Base-by-base conservation (phyloP, 108 stramenopile species). In the Asterionellopsis glacialis region DNA sequence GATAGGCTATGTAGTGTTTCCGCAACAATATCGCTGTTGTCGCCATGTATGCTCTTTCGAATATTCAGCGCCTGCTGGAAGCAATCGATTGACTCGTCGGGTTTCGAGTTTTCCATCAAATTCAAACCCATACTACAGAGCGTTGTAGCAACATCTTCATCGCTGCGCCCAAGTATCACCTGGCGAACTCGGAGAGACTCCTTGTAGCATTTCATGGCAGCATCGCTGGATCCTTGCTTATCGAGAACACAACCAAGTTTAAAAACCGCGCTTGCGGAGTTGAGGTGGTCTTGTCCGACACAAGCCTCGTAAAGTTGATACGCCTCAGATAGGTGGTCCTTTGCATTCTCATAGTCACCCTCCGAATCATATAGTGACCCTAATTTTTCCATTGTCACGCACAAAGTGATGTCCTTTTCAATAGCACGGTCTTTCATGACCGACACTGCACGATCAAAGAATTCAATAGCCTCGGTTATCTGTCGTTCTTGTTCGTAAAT, bases 111-210 rank as follows among this genome's bases (percentile, higher is more conserved):
- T 22, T 25, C 15, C 22, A n/a, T 25, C 11, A 72, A 73, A 27
- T 69, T 70, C 38, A 75, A 55, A 15, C 74, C 78, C 65, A 79
- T 79, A 0, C 73, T 65, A 50, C 67, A 75, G 11, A 79, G 41
- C 7, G 73, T 70, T 56, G 67, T 70, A 5, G 78, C 78, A 9
- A 79, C 74, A 53, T 75, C 74, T 64, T 60, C 64, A 33, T 79
- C 67, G 45, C 68, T 55, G 33, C 60, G 61, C 0, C 74, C 74
- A 25, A 79, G 62, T 50, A 75, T 65, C 6, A 66, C 50, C 57
- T 67, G 72, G 11, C 71, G 65, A 51, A 81, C 59, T 33, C 75
- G 53, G 19, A 81, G 75, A 12, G 68, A 66, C 51, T 81, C 80
- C 24, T 26, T 61, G 56, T 65, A 76, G 53, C 75, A 81, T 15